Conservation (phyloP, 2,329 filamentous ascomycete species). For the Purpureocillium takamizusanense region DNA sequence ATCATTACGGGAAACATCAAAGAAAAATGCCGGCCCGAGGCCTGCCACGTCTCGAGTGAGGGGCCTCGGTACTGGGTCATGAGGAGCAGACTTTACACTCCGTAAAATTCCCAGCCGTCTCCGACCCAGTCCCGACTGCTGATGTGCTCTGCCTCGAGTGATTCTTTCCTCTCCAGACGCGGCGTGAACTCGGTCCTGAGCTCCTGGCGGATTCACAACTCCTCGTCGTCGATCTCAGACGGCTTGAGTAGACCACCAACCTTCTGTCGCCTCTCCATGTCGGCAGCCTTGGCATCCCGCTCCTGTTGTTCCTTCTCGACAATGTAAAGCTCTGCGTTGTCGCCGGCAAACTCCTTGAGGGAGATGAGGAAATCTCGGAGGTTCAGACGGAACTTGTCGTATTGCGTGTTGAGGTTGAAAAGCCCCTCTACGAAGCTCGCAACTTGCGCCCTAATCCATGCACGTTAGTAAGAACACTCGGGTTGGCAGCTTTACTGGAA, state of each 20-base stretch:
- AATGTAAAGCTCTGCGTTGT: slow-evolving; percentile 87
- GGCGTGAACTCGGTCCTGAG: slow-evolving; percentile 52
- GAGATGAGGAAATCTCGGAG: slow-evolving; percentile 96
- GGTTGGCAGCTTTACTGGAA: background rate
- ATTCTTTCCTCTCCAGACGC: slow-evolving; percentile 13
- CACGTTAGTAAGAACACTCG: slow-evolving; percentile 21
- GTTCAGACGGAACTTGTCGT: slow-evolving; percentile 91
- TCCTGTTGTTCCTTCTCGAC: slow-evolving; percentile 93
- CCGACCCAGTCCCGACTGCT: slow-evolving; percentile 16
- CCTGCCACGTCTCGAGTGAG: background rate
- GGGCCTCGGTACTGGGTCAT: background rate
- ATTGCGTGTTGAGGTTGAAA: slow-evolving; percentile 79
- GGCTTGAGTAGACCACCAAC: slow-evolving; percentile 94
- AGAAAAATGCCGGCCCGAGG: slow-evolving; percentile 2
- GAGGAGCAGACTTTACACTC: slow-evolving; percentile 30
- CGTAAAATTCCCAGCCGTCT: slow-evolving; percentile 61
- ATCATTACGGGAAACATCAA: slow-evolving; percentile 13
- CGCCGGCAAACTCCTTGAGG: slow-evolving; percentile 90
- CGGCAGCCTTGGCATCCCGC: slow-evolving; percentile 73
- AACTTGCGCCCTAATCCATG: slow-evolving; percentile 62
- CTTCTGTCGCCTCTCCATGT: slow-evolving; percentile 87
- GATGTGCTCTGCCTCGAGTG: slow-evolving; percentile 14
- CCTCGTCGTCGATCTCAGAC: slow-evolving; percentile 88
- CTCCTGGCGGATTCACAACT: slow-evolving; percentile 75
- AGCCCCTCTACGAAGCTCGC: slow-evolving; percentile 81